Conservation (phyloP, 2,329 filamentous ascomycete species). For the Fusarium virguliforme region DNA sequence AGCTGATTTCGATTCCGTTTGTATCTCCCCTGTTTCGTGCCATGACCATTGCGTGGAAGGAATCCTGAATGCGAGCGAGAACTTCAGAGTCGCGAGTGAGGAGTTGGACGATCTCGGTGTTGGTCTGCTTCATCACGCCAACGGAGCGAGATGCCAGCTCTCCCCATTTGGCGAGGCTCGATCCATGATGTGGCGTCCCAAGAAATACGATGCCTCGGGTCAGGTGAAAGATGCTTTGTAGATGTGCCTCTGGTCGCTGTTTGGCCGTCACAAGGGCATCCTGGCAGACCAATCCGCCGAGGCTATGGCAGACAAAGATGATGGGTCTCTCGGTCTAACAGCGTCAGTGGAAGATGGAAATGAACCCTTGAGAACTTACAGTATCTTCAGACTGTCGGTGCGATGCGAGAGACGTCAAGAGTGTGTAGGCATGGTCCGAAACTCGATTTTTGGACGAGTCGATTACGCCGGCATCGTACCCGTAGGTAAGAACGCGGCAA, state of each 20-base stretch:
- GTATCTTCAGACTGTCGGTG: constrained; percentile 28
- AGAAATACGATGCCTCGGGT: constrained; percentile 40
- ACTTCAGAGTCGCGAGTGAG: constrained; percentile 37
- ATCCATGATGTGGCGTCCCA: constrained; percentile 39
- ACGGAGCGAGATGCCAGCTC: constrained; percentile 27
- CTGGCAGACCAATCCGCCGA: constrained; percentile 41
- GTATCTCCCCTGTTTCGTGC: not conserved
- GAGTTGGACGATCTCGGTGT: constrained; percentile 27
- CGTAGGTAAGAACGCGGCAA: constrained; percentile 40
- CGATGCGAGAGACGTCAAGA: constrained; percentile 32
- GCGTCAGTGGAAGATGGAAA: not conserved
- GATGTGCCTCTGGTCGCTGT: constrained; percentile 27
- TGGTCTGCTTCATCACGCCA: constrained; percentile 36
- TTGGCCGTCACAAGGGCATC: constrained; percentile 38
- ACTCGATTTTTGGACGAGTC: constrained; percentile 29
- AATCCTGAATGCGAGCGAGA: constrained; percentile 27
- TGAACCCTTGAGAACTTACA: not conserved
- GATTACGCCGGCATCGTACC: constrained; percentile 27
- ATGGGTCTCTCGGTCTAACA: constrained; percentile 25
- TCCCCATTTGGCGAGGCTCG: constrained; percentile 34
- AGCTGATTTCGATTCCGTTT: constrained; percentile 27
- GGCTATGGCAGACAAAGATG: constrained; percentile 41
- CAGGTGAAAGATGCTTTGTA: constrained; percentile 21
- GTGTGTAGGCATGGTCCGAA: constrained; percentile 34
- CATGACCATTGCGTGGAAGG: constrained; percentile 32